phyloP scores from a whole-genome alignment of 805 yeast species.

The Ogataea corticis region DNA sequence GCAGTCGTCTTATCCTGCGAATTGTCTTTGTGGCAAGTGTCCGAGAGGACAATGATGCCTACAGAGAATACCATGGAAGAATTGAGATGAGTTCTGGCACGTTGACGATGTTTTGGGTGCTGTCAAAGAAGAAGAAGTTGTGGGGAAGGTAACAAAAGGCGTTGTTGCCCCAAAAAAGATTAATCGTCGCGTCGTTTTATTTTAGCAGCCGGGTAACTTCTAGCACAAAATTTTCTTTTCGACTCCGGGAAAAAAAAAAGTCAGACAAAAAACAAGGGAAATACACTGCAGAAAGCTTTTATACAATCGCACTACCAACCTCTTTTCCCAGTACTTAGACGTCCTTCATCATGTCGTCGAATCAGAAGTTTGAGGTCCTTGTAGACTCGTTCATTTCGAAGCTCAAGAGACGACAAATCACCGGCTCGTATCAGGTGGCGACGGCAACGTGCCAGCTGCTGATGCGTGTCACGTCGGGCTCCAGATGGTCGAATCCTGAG shows the following conservation, averaged over 20 bases:
- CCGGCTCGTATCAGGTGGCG: constrained; percentile 81
- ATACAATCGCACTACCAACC: no score
- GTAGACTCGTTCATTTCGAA: constrained; percentile 39
- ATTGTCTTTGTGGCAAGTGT: constrained; percentile 37
- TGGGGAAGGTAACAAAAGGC: no score
- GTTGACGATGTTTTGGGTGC: no score
- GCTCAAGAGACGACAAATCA: constrained; percentile 80
- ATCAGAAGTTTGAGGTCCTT: constrained; percentile 31
- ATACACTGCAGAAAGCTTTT: no score
- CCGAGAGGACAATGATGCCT: constrained; percentile 42
- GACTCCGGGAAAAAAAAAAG: not conserved
- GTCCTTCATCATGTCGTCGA: constrained; percentile 14
- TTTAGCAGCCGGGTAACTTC: not conserved
- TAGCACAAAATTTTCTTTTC: not conserved
- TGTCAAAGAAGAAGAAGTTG: no score
- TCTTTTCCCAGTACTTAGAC: no score
- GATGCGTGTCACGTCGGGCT: constrained; percentile 84
- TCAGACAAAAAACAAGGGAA: not conserved
- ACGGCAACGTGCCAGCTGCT: constrained; percentile 83
- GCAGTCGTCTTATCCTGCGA: constrained; percentile 37
- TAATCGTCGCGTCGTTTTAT: not conserved
- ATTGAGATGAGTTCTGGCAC: no score
- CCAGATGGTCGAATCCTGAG: constrained; percentile 80
- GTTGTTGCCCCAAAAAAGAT: not conserved
- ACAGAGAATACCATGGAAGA: constrained; percentile 31